Evolutionary conservation across 116 monocot species (phyloP), one percentile per base, ranked within the genome.

Genomic region (Dioscorea cayenensis): DNA sequence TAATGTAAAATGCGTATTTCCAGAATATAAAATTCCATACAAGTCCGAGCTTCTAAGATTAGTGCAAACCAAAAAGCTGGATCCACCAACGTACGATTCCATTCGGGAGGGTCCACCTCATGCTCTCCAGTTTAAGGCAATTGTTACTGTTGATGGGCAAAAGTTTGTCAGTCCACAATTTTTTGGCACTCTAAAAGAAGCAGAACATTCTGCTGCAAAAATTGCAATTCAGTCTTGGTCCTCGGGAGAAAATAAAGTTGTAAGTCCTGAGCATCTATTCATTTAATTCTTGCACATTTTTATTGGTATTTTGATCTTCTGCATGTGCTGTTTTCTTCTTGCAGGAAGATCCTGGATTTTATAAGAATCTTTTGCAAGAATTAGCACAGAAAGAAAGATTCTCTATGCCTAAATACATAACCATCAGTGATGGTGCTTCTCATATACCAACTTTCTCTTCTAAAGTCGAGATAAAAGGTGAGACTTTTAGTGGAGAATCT

Each of bases 161-260:
- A 78, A 65, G 17, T 95, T 84, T 75, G 76, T 83, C 22, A 77
- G 81, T 70, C 51, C 51, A 49, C 38, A 78, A 27, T 74, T 63
- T 51, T 91, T 66, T 71, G 72, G 29, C 22, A 77, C 89, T 14
- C 16, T 89, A 13, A 89, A 73, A 64, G 87, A 89, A 75, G 92
- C 95, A 22, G 92, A 95, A 72, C 71, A 82, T 78, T 84, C 72
- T 51, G 89, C 85, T 84, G 91, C 95, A 66, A 77, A 65, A 77
- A 71, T 80, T 68, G 95, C 92, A 66, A 64, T 89, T 32, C n/a
- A 22, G 35, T 77, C 67, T 58, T 84, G 89, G 69, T 65, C 79
- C 13, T 22, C 64, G 32, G 78, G 79, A 64, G 83, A 73, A 77
- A 81, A 69, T 52, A 64, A 66, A 64, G 74, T 73, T 76, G 80